phyloP scores from a whole-genome alignment of 2,329 filamentous ascomycete species.

The Trichoderma guizhouense region DNA sequence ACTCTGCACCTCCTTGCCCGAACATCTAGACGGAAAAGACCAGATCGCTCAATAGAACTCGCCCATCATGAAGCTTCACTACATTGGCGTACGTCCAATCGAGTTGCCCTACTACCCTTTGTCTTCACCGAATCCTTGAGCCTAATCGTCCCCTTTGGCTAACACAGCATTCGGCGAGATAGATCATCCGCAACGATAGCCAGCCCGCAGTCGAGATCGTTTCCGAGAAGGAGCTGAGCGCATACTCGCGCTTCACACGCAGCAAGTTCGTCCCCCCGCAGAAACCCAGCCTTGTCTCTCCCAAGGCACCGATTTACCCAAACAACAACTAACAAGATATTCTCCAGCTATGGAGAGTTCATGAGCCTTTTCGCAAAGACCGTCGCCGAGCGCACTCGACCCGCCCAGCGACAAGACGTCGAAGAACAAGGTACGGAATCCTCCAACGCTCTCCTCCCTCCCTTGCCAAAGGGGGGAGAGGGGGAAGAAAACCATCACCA shows the following conservation, averaged over 20 bases:
- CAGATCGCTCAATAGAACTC: not conserved
- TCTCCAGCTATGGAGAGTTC: slow-evolving; percentile 53
- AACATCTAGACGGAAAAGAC: not conserved
- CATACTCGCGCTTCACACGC: slow-evolving; percentile 77
- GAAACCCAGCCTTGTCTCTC: not conserved
- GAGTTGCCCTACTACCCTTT: slow-evolving; percentile 13
- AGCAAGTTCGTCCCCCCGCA: slow-evolving; percentile 51
- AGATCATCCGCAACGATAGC: slow-evolving; percentile 79
- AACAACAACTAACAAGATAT: not conserved
- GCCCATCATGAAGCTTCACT: slow-evolving; percentile 75
- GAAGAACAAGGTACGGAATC: slow-evolving; percentile 66
- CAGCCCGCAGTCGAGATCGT: slow-evolving; percentile 75
- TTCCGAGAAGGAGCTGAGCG: slow-evolving; percentile 72
- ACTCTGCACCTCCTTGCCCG: not conserved
- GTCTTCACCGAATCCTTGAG: not conserved
- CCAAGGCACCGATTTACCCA: not conserved
- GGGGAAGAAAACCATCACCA: not conserved
- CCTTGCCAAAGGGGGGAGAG: not conserved
- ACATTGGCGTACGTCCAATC: slow-evolving; percentile 68
- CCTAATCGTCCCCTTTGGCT: not conserved
- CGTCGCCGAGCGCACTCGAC: slow-evolving; percentile 77
- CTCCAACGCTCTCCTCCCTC: not conserved
- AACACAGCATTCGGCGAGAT: slow-evolving; percentile 18
- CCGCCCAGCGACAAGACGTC: slow-evolving; percentile 81
- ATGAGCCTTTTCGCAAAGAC: slow-evolving; percentile 85